Base-by-base conservation (phyloP, 2,329 filamentous ascomycete species). In the Fusarium abutilonis region DNA sequence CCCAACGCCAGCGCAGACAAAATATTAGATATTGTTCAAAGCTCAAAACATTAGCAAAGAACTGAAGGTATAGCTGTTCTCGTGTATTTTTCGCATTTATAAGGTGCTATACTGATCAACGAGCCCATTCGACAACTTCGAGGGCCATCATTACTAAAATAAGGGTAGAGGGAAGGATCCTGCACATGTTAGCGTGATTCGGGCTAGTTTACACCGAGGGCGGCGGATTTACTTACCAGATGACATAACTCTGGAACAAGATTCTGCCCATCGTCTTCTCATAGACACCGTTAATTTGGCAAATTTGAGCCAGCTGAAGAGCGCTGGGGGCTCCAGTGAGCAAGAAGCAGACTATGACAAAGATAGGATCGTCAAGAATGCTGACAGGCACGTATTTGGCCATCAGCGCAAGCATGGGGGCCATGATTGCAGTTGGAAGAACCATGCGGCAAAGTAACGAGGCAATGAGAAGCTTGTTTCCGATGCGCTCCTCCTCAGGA, bases 361-460 rank as follows among this genome's bases (percentile, higher is more conserved):
- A 99, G 70, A 99, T 99, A 9, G 95, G 95, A 73, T 99, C 95
- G 74, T 96, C 95, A 31, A 99, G 82, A 69, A 99, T 98, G 80
- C 91, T 96, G 72, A 99, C 85, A 3, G 92, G 92, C 23, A 97
- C 86, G 72, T 89, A 97, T 74, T 97, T 98, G 56, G 95, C 95
- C 41, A 90, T 84, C 14, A 98, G 63, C 0, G 94, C 94, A 32
- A 99, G 79, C 41, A 98, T 80, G 3, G 95, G 95, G 1, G 93
- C 91, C 92, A 98, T 98, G 75, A 97, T 85, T 36, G 96, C 72
- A 1, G 92, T 97, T 1, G 95, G 95, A 5, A 99, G 82, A 7
- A 98, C 75, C 95, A 99, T 99, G 45, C 95, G 90, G 70, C 91
- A 90, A 58, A 98, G 75, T 6, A 99, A 81, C 1, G 92, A 91